Evolutionary conservation across 2,329 filamentous ascomycete genomes (phyloP).

Genomic region (Paracoccidioides brasiliensis): DNA sequence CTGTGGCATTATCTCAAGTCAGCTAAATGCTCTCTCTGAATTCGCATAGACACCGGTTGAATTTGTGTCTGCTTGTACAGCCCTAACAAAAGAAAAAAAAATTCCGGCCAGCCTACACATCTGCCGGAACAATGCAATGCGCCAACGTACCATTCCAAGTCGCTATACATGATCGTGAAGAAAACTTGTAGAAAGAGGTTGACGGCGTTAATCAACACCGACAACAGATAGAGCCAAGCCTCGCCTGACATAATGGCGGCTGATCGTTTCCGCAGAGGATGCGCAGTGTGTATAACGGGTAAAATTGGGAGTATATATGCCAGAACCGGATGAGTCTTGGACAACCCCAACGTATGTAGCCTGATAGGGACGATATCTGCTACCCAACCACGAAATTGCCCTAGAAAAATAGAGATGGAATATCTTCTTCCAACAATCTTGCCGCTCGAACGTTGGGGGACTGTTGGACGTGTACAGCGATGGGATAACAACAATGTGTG

Average conservation of each 20-base stretch:
- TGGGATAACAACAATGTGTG: neutral
- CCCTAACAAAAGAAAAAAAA: neutral
- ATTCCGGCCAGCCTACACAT: neutral
- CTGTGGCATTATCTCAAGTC: conserved; percentile 34
- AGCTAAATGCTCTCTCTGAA: neutral
- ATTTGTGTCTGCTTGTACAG: neutral
- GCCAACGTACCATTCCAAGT: conserved; percentile 85
- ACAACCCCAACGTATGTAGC: neutral
- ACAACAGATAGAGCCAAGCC: conserved; percentile 94
- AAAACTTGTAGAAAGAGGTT: conserved; percentile 99
- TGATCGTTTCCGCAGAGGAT: neutral
- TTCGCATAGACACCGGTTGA: neutral
- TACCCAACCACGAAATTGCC: neutral
- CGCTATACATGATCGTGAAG: conserved; percentile 99
- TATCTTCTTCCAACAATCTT: neutral
- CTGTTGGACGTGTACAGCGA: too few relatives aligned
- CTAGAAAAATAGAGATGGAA: neutral
- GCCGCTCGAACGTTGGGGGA: neutral
- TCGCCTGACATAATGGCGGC: conserved; percentile 72
- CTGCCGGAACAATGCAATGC: neutral
- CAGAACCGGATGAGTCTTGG: neutral
- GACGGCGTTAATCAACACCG: conserved; percentile 98
- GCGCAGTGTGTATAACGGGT: neutral
- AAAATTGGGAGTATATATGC: neutral
- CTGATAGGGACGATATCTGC: neutral